Percentiles rank a stretch among this genome's conserved stretches.
Evolutionary conservation across 352 stramenopile species (phyloP).

Genomic region (Aphanomyces stellatus): DNA sequence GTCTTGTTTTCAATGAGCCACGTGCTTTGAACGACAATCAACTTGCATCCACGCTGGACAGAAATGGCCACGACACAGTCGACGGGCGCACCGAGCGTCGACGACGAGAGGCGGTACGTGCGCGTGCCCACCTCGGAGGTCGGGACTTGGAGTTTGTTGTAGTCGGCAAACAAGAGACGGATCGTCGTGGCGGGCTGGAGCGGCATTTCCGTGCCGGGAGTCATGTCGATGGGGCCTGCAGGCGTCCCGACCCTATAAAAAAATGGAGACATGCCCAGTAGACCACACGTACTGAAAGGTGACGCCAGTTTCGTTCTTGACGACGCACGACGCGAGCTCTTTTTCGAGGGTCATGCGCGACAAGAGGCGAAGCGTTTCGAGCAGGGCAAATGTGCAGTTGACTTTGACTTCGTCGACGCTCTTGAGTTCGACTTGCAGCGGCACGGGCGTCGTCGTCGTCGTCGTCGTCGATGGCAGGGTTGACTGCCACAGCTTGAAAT

Average conservation of each 20-base stretch:
- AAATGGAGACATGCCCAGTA: slow-evolving; percentile 23
- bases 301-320: slow-evolving; percentile 65
- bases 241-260: slow-evolving; percentile 15
- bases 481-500: slow-evolving; percentile 34
- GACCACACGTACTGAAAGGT: slow-evolving; percentile 28
- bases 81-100: background rate
- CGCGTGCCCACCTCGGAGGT: background rate
- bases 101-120: slow-evolving; percentile 1
- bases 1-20: slow-evolving; percentile 79
- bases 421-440: slow-evolving; percentile 9
- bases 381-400: slow-evolving; percentile 75
- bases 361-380: slow-evolving; percentile 23
- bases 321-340: background rate
- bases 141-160: slow-evolving; percentile 6
- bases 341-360: background rate
- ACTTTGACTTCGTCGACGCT: slow-evolving; percentile 22
- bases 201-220: background rate
- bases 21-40: slow-evolving; percentile 77
- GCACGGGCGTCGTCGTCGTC: slow-evolving; percentile 2
- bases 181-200: background rate
- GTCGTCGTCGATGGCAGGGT: too few relatives aligned
- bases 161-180: background rate
- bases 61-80: slow-evolving; percentile 82
- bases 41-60: slow-evolving; percentile 79
- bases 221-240: background rate